phyloP scores from a whole-genome alignment of 169 alveolate species.

The Cryptosporidium andersoni region DNA sequence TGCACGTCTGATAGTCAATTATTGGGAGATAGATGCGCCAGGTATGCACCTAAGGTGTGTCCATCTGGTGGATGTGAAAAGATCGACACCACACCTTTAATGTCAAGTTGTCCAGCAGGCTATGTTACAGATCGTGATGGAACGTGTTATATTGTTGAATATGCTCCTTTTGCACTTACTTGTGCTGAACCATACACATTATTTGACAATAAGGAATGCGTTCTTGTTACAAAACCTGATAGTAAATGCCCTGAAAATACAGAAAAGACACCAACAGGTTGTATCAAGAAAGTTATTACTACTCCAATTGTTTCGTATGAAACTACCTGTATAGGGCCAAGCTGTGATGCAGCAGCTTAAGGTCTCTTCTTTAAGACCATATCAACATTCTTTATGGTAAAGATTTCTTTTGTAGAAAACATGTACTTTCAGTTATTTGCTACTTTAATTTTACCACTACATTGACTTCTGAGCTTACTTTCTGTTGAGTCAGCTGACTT shows the following conservation, averaged over 20 bases:
- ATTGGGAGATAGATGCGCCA: slow-evolving; percentile 70
- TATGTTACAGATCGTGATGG: slow-evolving; percentile 69
- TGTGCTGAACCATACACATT: slow-evolving; percentile 61
- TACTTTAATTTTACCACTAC: too few relatives aligned
- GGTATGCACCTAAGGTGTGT: slow-evolving; percentile 69
- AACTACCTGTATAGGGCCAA: slow-evolving; percentile 70
- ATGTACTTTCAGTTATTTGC: too few relatives aligned
- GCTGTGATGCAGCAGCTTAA: slow-evolving; percentile 55
- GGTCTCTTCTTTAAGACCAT: background rate
- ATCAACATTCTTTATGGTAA: too few relatives aligned
- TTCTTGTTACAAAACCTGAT: slow-evolving; percentile 66
- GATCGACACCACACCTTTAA: slow-evolving; percentile 61
- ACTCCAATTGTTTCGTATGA: slow-evolving; percentile 70
- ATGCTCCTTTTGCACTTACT: slow-evolving; percentile 69
- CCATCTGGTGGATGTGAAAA: slow-evolving; percentile 71
- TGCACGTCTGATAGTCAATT: slow-evolving; percentile 59
- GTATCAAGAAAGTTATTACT: slow-evolving; percentile 70
- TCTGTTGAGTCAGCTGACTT: too few relatives aligned
- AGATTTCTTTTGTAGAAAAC: too few relatives aligned
- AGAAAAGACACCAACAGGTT: slow-evolving; percentile 69
- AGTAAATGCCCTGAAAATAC: slow-evolving; percentile 69
- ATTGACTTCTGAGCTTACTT: too few relatives aligned
- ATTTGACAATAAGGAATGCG: slow-evolving; percentile 68
- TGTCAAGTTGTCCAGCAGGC: slow-evolving; percentile 70
- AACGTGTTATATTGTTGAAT: slow-evolving; percentile 70